Conservation (phyloP, 768 basidiomycete genomes). For the Calvatia gigantea region DNA sequence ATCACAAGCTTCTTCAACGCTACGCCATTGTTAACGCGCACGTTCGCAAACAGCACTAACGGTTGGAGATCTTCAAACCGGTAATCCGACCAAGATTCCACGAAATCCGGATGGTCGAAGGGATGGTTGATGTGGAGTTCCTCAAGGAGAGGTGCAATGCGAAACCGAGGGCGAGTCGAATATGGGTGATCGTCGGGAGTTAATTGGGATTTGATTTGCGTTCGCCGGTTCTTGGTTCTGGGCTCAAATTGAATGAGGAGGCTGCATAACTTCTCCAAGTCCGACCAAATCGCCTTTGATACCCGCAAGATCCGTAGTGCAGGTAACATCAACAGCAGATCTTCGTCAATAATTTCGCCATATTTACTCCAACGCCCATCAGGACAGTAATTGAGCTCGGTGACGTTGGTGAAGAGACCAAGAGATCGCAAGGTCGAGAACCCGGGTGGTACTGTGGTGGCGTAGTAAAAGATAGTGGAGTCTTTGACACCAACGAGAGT, state of each 20-base stretch:
- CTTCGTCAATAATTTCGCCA: slow-evolving; percentile 5
- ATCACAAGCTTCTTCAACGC: slow-evolving; percentile 7
- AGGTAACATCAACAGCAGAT: slow-evolving; percentile 1
- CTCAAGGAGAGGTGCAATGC: slow-evolving; percentile 8
- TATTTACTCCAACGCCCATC: slow-evolving; percentile 3
- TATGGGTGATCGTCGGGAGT: not conserved
- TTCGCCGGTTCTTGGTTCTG: not conserved
- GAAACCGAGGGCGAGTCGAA: not conserved
- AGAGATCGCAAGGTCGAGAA: slow-evolving; percentile 4
- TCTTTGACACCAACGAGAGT: slow-evolving; percentile 4
- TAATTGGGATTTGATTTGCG: not conserved
- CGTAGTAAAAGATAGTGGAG: slow-evolving; percentile 7
- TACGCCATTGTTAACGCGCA: slow-evolving; percentile 9
- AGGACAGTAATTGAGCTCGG: slow-evolving; percentile 10
- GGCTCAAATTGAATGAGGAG: slow-evolving; percentile 5
- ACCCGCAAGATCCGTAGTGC: slow-evolving; percentile 6
- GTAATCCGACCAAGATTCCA: not conserved
- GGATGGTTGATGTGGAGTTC: slow-evolving; percentile 1
- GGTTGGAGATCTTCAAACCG: not conserved
- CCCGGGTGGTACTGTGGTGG: not conserved
- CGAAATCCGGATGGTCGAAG: slow-evolving; percentile 2
- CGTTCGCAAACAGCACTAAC: slow-evolving; percentile 2
- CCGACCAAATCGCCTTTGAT: not conserved
- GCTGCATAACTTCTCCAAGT: not conserved
- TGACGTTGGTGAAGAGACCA: slow-evolving; percentile 2